These are phyloP conservation scores for Aeschynomene evenia DNA, from an alignment of 306 rosid genomes.

Conservation along the genomic window DNA sequence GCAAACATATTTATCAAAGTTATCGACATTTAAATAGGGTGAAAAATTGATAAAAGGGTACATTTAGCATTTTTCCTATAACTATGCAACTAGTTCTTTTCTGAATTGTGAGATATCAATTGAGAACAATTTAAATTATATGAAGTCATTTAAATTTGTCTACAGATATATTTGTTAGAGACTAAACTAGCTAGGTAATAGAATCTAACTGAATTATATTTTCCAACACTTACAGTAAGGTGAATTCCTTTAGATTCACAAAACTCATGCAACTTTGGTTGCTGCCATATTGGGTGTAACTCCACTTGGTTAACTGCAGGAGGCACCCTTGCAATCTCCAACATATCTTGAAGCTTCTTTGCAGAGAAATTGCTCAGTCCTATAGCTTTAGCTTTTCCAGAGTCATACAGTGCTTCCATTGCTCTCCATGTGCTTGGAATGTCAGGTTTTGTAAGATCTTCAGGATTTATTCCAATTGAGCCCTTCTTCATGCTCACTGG, in stretches of 20 bases:
- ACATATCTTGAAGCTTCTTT: conserved; percentile 18
- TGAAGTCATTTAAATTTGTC: no score
- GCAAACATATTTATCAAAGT: no score
- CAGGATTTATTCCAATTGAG: neutral
- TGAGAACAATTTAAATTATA: no score
- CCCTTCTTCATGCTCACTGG: neutral
- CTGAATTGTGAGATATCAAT: no score
- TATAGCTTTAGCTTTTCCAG: conserved; percentile 21
- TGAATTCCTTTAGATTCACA: conserved; percentile 25
- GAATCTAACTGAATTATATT: neutral
- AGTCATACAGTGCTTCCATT: conserved; percentile 11
- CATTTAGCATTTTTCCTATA: no score
- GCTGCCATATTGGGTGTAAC: conserved; percentile 3
- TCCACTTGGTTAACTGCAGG: conserved; percentile 19
- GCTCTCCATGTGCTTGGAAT: conserved; percentile 8
- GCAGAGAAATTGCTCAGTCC: conserved; percentile 23
- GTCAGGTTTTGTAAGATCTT: neutral
- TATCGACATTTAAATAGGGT: no score
- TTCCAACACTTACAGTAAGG: neutral
- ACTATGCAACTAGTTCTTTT: no score
- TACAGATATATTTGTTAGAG: no score
- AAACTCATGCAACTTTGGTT: conserved; percentile 11
- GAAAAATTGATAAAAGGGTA: no score
- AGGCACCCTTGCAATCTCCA: conserved; percentile 2
- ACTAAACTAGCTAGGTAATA: no score